These are phyloP conservation scores for Phlebiopsis flavidoalba DNA, from an alignment of 768 basidiomycete genomes.

Conservation along the genomic window DNA sequence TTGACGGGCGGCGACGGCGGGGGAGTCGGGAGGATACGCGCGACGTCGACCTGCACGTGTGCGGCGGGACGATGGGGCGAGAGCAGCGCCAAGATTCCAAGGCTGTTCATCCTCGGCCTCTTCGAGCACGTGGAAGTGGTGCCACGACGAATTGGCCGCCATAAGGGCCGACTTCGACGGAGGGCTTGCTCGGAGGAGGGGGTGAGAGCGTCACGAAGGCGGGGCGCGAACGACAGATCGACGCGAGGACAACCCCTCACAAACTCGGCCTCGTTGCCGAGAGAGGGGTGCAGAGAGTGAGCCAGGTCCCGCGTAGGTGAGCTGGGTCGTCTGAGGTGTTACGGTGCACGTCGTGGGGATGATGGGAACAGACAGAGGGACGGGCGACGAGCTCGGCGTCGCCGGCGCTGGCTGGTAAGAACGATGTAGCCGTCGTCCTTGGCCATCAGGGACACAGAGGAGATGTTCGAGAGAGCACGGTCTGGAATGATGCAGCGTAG, in stretches of 20 bases:
- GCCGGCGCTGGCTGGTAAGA: not conserved
- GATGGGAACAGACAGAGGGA: conserved; percentile 10
- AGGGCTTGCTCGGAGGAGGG: not conserved
- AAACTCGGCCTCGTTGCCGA: too few relatives aligned
- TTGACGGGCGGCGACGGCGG: conserved; percentile 18
- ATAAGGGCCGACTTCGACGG: conserved; percentile 7
- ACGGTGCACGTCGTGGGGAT: not conserved
- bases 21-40: conserved; percentile 15
- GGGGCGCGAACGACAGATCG: not conserved
- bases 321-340: not conserved
- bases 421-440: not conserved
- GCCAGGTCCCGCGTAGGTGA: conserved; percentile 3
- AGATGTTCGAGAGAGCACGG: not conserved
- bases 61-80: conserved; percentile 8
- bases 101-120: not conserved
- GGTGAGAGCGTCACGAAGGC: conserved; percentile 1
- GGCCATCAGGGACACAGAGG: not conserved
- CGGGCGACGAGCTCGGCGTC: not conserved
- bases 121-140: conserved; percentile 8
- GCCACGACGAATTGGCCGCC: conserved; percentile 13
- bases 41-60: not conserved
- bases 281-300: not conserved
- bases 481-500: not conserved
- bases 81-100: conserved; percentile 11
- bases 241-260: conserved; percentile 1